A percentile compares a stretch with the other conserved stretches of the same genome.
Evolutionary conservation across 768 basidiomycete genomes (phyloP).

Genomic region (Xanthoconium purpureum): DNA sequence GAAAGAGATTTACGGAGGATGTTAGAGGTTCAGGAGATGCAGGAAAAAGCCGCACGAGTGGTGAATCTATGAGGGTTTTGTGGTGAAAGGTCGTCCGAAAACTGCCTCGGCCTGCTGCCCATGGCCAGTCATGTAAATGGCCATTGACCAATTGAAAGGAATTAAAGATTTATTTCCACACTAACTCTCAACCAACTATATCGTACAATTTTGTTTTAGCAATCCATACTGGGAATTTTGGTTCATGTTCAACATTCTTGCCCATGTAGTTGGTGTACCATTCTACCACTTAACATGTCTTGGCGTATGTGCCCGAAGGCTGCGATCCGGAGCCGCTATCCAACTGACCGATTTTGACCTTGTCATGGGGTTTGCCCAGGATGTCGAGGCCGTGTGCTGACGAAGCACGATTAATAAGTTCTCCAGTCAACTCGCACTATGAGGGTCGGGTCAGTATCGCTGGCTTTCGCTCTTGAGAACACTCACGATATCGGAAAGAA

Average conservation of each 20-base stretch:
- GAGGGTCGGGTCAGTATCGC: not conserved
- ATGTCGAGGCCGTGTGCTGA: slow-evolving; percentile 50
- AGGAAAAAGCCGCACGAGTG: not conserved
- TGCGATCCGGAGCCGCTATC: slow-evolving; percentile 46
- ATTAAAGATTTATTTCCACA: not conserved
- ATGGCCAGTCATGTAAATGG: no score
- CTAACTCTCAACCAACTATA: not conserved
- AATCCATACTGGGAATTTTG: not conserved
- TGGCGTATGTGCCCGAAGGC: slow-evolving; percentile 63
- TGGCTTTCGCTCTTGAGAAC: not conserved
- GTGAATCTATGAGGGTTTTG: no score
- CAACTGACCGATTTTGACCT: slow-evolving; percentile 41
- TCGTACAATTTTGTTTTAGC: not conserved
- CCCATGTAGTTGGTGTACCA: not conserved
- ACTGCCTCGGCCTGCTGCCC: no score
- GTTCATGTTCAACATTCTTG: not conserved
- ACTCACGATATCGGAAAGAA: slow-evolving; percentile 68
- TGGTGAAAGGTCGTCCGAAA: no score
- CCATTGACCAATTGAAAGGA: no score
- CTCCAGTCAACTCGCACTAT: slow-evolving; percentile 64
- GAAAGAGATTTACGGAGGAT: slow-evolving; percentile 40
- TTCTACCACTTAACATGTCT: slow-evolving; percentile 48
- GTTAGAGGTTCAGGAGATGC: slow-evolving; percentile 32
- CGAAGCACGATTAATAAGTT: slow-evolving; percentile 45
- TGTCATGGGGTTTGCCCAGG: slow-evolving; percentile 33